These are phyloP conservation scores for Cardamine chenopodiifolia DNA, from an alignment of 345 rosid species.

Conservation along the genomic window DNA sequence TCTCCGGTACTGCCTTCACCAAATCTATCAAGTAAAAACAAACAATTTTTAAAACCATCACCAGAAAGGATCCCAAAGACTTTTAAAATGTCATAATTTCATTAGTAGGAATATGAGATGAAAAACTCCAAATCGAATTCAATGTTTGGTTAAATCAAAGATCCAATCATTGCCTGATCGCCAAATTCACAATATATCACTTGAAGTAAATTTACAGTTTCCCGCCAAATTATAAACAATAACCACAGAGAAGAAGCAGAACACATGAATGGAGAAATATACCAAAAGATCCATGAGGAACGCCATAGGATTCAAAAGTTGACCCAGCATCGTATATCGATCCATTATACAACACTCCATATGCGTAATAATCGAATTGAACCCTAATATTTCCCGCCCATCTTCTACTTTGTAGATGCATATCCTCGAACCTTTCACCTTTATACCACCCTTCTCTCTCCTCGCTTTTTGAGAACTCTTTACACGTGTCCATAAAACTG, in stretches of 20 bases:
- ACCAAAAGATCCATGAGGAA: constrained; percentile 84
- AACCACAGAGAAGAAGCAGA: neutral
- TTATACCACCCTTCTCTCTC: constrained; percentile 80
- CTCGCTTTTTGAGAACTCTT: constrained; percentile 56
- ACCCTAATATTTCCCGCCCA: constrained; percentile 70
- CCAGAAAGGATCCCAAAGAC: neutral
- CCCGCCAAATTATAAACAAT: neutral
- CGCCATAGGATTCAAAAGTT: constrained; percentile 74
- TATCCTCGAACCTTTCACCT: constrained; percentile 62
- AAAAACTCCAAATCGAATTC: neutral
- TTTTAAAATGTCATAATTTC: neutral
- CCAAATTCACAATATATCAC: neutral
- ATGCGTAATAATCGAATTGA: constrained; percentile 47
- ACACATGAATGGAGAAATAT: neutral
- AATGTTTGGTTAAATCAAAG: too few species aligned
- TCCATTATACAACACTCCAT: constrained; percentile 59
- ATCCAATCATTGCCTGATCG: too few species aligned
- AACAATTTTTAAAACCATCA: too few species aligned
- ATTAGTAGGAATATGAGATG: neutral
- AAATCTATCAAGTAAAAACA: constrained; percentile 50
- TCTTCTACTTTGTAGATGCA: constrained; percentile 77
- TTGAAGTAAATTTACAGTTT: neutral
- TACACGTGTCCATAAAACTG: constrained; percentile 62
- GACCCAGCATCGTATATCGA: constrained; percentile 80
- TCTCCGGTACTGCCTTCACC: constrained; percentile 75